Base-by-base conservation (phyloP, 2,329 filamentous ascomycete species). In the Nectriaceae sp. region DNA sequence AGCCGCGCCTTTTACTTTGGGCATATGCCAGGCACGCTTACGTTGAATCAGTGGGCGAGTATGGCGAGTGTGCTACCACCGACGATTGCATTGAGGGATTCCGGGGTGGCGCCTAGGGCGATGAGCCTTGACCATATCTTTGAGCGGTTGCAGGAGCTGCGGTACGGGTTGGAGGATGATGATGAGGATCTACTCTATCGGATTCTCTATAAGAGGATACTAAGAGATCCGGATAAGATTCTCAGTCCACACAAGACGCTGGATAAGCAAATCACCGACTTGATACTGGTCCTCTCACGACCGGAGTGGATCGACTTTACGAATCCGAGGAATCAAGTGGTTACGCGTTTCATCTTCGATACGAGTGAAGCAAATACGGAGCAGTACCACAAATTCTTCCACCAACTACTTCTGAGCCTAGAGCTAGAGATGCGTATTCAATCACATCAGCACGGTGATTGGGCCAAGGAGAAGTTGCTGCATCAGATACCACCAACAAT, bases 301-400 rank as follows among this genome's bases (percentile, higher is more conserved):
- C 75, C 80, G 0, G 78, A 83, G 48, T 90, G 88, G 88, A 84
- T 87, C 55, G 87, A 91, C 66, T 89, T 90, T 58, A 87, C 85
- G 21, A 74, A 77, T 29, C 79, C 80, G 4, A 81, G 80, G 60
- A 89, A 90, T 59, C 88, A 91, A 61, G 84, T 90, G 19, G 82
- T 86, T 20, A 88, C 88, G 3, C 83, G 84, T 45, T 90, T 87
- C 67, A 87, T 90, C 50, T 84, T 85, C 53, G 80, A 86, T 57
- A 76, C 77, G 11, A 74, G 76, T 47, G 73, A 77, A 29, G 72
- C 74, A 16, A 84, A 85, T 56, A 72, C 77, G 39, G 69, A 74
- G 16, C 76, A 78, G 50, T 87, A 86, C 58, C 77, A 80, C 50
- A 78, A 77, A 21, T 90, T 91, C 70, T 90, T 89, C 65, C 86